phyloP scores from a whole-genome alignment of 768 basidiomycete species.

The Russula abietina region DNA sequence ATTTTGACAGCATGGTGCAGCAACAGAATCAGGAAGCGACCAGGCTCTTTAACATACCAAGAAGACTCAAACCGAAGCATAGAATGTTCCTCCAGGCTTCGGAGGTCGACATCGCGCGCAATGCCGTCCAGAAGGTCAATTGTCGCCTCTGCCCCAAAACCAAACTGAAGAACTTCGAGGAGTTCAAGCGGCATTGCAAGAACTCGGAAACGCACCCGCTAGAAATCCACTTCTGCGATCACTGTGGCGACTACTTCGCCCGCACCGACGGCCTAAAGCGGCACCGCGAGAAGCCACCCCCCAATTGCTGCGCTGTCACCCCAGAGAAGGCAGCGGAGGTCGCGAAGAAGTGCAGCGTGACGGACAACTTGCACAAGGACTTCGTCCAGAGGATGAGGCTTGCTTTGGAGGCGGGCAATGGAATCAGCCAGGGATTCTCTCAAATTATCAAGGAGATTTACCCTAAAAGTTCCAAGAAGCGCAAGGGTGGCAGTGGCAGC shows the following conservation, averaged over 20 bases:
- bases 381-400: background rate
- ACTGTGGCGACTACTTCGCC: constrained; percentile 2
- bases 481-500: background rate
- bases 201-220: background rate
- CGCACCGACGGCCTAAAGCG: background rate
- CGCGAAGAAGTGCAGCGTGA: background rate
- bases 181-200: background rate
- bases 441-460: background rate
- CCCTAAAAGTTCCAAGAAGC: background rate
- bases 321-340: too few species aligned
- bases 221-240: background rate
- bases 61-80: background rate
- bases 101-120: background rate
- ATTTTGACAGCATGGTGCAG: too few species aligned
- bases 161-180: background rate
- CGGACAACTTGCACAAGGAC: background rate
- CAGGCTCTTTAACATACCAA: background rate
- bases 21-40: background rate
- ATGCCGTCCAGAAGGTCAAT: background rate
- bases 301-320: background rate
- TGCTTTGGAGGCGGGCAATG: background rate
- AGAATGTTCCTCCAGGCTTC: background rate
- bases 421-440: background rate
- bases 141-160: background rate
- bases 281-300: background rate